Percentiles rank a stretch among this genome's conserved stretches.
Conservation (phyloP, 352 stramenopile genomes). For the Globisporangium takayamanum region DNA sequence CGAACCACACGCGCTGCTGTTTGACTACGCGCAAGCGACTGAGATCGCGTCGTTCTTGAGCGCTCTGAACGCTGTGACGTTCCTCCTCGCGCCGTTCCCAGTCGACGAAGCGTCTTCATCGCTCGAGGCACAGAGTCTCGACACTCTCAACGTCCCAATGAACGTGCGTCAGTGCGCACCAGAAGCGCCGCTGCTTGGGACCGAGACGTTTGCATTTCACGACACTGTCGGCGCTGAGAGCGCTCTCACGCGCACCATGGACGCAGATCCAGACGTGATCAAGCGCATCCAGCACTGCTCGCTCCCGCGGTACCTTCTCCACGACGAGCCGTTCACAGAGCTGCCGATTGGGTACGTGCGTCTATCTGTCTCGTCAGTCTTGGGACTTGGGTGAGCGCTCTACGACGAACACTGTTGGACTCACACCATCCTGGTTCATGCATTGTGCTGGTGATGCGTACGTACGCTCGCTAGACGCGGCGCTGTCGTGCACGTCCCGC, state of each 20-base stretch:
- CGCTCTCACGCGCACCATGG: slow-evolving; percentile 19
- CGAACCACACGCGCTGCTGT: slow-evolving; percentile 46
- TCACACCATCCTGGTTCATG: neutral
- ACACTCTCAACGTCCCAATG: slow-evolving; percentile 19
- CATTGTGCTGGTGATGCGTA: neutral
- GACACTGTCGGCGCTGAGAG: slow-evolving; percentile 18
- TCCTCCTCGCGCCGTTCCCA: slow-evolving; percentile 35
- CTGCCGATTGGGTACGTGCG: slow-evolving; percentile 36
- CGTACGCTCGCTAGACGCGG: slow-evolving; percentile 4
- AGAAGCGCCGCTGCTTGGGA: slow-evolving; percentile 28
- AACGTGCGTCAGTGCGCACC: slow-evolving; percentile 54
- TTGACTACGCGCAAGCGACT: slow-evolving; percentile 50
- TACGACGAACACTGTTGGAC: neutral
- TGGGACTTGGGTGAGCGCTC: neutral
- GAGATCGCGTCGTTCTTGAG: slow-evolving; percentile 55
- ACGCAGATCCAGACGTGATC: slow-evolving; percentile 36
- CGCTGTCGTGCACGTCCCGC: slow-evolving; percentile 11
- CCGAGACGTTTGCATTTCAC: slow-evolving; percentile 13
- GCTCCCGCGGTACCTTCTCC: slow-evolving; percentile 40
- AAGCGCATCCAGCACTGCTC: slow-evolving; percentile 47
- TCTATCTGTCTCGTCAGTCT: neutral
- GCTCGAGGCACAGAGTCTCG: slow-evolving; percentile 11
- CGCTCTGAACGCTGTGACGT: slow-evolving; percentile 66
- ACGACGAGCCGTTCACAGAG: slow-evolving; percentile 27
- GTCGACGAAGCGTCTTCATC: neutral